Conservation (phyloP, 306 rosid genomes). For the Lathyrus sativus region DNA sequence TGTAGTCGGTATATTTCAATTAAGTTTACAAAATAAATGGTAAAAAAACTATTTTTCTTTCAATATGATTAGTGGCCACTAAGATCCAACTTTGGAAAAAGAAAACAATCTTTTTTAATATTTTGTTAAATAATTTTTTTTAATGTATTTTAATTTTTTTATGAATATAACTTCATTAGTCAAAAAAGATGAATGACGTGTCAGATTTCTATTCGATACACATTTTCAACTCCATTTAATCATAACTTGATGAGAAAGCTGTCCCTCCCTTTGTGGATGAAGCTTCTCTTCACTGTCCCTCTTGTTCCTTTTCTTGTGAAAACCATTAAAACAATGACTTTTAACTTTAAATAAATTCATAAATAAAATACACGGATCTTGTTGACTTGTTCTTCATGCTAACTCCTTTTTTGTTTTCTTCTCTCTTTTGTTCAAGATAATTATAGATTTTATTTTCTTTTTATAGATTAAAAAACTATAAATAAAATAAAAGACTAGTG, state of each 20-base stretch:
- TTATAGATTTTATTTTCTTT: not conserved
- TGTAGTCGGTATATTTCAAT: too few relatives aligned
- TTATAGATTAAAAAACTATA: not conserved
- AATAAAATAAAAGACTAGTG: too few relatives aligned
- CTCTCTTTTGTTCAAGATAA: not conserved
- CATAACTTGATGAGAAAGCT: not conserved
- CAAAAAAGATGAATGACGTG: slow-evolving; percentile 16
- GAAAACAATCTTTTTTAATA: not conserved
- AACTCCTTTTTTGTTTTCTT: not conserved
- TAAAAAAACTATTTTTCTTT: too few relatives aligned
- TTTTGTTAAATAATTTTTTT: too few relatives aligned
- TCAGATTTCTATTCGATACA: not conserved
- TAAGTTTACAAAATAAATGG: too few relatives aligned
- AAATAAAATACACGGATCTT: not conserved
- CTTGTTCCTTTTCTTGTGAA: not conserved
- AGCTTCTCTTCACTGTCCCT: slow-evolving; percentile 20
- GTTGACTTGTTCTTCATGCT: not conserved
- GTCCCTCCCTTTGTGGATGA: slow-evolving; percentile 14
- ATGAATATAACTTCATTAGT: not conserved
- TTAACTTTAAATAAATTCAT: not conserved
- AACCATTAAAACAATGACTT: not conserved
- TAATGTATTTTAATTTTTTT: not conserved
- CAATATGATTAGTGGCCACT: not conserved
- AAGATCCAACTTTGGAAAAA: slow-evolving; percentile 15
- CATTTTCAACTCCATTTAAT: too few relatives aligned